Evolutionary conservation across 495 filamentous ascomycete species (phyloP), one percentile per base, ranked within the genome.

Genomic region (Saxophila tyrrhenica): DNA sequence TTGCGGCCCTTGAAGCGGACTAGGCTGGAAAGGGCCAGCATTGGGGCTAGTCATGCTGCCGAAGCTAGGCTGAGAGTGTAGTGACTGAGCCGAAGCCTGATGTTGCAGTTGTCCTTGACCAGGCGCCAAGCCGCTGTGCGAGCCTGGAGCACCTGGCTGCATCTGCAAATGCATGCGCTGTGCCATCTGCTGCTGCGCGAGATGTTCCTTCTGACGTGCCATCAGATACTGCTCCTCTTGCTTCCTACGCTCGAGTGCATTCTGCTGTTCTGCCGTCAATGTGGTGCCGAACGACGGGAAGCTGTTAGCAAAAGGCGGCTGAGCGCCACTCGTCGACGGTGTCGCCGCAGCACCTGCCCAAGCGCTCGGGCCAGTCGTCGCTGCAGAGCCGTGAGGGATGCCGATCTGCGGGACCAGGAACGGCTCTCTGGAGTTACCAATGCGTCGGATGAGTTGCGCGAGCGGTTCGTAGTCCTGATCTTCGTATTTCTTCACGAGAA

Each of bases 231-330:
- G 92, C 64, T 98, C 92, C 64, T 98, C 92, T 65, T 98, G 92
- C 74, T 98, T 98, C 21, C 94, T 78, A 39, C 92, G 78, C 67
- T 98, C 92, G 10, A 98, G 73, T 16, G 92, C 91, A 68, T 98
- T 98, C 63, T 98, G 92, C 70, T 98, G 92, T 61, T 95, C 89
- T 0, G 92, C 92, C 1, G 92, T 97, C 59, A 98, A 73, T 13
- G 94, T 97, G 16, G 94, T 90, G n/a, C 92, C 92, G 64, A 97
- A 98, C 62, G 86, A 94, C 1, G 92, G 92, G 70, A 98, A 97
- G 51, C 86, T 88, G 53, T 80, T 85, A 10, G 90, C 87, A 63
- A 98, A 94, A n/a, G 92, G 92, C 47, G 92, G 92, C 54, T 96
- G 87, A 45, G 88, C 85, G 32, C 84, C 67, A 24, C 64, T 64